These are phyloP conservation scores for Leishmania tropica DNA, from an alignment of 208 protist species.

Conservation along the genomic window DNA sequence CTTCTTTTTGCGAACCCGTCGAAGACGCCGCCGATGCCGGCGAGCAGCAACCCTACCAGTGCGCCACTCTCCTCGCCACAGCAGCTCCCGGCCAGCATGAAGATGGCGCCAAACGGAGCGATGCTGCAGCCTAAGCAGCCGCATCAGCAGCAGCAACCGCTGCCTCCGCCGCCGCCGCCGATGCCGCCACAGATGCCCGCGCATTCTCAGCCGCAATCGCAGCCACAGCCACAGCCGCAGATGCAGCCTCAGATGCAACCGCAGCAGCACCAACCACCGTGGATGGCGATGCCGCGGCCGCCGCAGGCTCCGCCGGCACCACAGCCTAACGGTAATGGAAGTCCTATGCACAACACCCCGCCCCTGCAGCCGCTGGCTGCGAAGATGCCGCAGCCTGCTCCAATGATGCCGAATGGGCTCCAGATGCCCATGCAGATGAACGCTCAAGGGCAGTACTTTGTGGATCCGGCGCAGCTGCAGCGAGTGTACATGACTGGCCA, in stretches of 20 bases:
- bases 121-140: constrained; percentile 17
- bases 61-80: constrained; percentile 28
- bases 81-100: constrained; percentile 16
- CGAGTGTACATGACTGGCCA: constrained; percentile 22
- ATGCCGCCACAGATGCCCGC: constrained; percentile 5
- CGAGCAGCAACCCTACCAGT: constrained; percentile 1
- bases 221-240: constrained; percentile 1
- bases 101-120: constrained; percentile 12
- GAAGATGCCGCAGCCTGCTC: constrained; percentile 22
- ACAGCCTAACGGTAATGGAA: constrained; percentile 16
- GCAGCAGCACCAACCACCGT: constrained; percentile 33
- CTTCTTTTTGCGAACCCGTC: constrained; percentile 19
- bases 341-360: constrained; percentile 21
- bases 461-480: constrained; percentile 30
- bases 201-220: constrained; percentile 8
- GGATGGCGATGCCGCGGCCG: constrained; percentile 33
- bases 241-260: constrained; percentile 5
- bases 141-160: constrained; percentile 11
- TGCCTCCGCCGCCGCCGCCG: constrained; percentile 11
- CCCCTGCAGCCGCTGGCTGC: constrained; percentile 23
- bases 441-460: constrained; percentile 36
- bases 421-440: constrained; percentile 34
- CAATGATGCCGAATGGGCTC: constrained; percentile 13
- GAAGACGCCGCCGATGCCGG: constrained; percentile 15
- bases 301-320: constrained; percentile 20